These are phyloP conservation scores for Cucumis sativus DNA, from an alignment of 306 rosid genomes.

Conservation along the genomic window DNA sequence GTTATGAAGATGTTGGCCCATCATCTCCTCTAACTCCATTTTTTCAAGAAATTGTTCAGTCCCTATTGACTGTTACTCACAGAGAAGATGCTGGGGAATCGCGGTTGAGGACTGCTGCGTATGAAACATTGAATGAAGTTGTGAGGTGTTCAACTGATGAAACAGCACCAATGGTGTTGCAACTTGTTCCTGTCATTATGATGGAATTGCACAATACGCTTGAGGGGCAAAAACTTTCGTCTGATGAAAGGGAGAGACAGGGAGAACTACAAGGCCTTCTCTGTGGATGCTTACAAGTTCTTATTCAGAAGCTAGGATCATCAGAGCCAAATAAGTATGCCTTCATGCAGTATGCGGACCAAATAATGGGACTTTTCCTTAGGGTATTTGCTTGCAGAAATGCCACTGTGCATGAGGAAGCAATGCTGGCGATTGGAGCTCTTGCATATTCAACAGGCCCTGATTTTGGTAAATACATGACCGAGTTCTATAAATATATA, in stretches of 20 bases:
- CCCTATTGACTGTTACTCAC: slow-evolving; percentile 68
- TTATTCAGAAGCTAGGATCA: slow-evolving; percentile 80
- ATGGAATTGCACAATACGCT: slow-evolving; percentile 69
- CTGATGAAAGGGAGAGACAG: slow-evolving; percentile 74
- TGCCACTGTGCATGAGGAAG: slow-evolving; percentile 93
- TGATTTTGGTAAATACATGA: slow-evolving; percentile 71
- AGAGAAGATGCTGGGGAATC: slow-evolving; percentile 85
- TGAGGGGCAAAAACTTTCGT: slow-evolving; percentile 62
- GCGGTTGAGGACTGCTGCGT: slow-evolving; percentile 67
- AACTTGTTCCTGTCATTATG: slow-evolving; percentile 65
- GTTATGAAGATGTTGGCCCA: slow-evolving; percentile 61
- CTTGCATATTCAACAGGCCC: slow-evolving; percentile 72
- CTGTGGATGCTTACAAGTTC: slow-evolving; percentile 85
- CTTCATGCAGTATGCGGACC: slow-evolving; percentile 67
- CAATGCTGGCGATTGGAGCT: slow-evolving; percentile 95
- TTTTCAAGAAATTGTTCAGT: slow-evolving; percentile 67
- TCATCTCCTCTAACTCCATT: slow-evolving; percentile 67
- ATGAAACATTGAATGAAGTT: slow-evolving; percentile 76
- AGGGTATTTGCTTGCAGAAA: slow-evolving; percentile 79
- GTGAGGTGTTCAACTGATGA: slow-evolving; percentile 81
- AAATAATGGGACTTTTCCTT: slow-evolving; percentile 65
- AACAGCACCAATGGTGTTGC: slow-evolving; percentile 65
- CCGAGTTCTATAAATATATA: slow-evolving; percentile 64
- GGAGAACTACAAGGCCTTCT: slow-evolving; percentile 76
- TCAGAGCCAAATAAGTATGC: slow-evolving; percentile 56